Conservation (phyloP, 2,329 filamentous ascomycete species). For the Cucurbitaria berberidis region DNA sequence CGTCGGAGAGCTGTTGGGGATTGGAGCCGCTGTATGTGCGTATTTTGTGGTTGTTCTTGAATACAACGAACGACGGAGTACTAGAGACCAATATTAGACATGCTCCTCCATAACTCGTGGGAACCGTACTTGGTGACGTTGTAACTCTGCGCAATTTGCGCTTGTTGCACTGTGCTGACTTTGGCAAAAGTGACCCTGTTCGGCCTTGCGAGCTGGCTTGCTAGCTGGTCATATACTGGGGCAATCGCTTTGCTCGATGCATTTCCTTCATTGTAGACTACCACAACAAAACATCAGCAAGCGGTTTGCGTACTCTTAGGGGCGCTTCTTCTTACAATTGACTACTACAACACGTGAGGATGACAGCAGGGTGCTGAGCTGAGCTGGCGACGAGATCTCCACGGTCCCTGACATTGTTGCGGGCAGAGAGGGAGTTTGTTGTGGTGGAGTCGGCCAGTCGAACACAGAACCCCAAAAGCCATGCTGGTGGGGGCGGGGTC, state of each 20-base stretch:
- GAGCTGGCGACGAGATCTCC: constrained; percentile 51
- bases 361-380: constrained; percentile 65
- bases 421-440: constrained; percentile 16
- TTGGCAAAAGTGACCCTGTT: constrained; percentile 83
- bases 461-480: constrained; percentile 9
- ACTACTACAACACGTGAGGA: constrained; percentile 81
- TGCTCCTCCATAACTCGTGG: background rate
- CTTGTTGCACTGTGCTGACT: constrained; percentile 80
- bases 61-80: constrained; percentile 90
- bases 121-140: constrained; percentile 67
- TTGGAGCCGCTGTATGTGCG: constrained; percentile 78
- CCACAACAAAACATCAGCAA: constrained; percentile 27
- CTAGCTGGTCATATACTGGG: constrained; percentile 80
- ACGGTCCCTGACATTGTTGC: constrained; percentile 54
- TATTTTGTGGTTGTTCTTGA: constrained; percentile 70
- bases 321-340: constrained; percentile 72
- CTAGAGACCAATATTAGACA: constrained; percentile 40
- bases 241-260: constrained; percentile 83
- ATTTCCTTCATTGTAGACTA: constrained; percentile 90
- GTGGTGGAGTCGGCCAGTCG: constrained; percentile 25
- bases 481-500: constrained; percentile 30
- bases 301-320: constrained; percentile 23
- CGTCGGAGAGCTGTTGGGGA: constrained; percentile 69
- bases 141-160: constrained; percentile 76
- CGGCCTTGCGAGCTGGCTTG: constrained; percentile 71